phyloP scores from a whole-genome alignment of 2,329 filamentous ascomycete species.

The Aspergillus ibericus region DNA sequence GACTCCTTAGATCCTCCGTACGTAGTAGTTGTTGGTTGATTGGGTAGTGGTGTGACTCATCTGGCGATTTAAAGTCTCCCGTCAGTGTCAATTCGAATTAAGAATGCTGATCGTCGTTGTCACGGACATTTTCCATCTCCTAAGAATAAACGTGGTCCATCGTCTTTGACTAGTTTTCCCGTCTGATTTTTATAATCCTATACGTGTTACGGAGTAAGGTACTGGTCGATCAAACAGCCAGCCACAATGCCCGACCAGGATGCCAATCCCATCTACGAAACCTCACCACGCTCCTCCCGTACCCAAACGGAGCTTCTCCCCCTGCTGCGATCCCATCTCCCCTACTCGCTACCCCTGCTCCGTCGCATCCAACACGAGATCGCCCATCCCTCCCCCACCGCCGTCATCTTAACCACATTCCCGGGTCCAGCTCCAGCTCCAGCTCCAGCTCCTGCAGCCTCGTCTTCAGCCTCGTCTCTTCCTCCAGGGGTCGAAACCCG shows the following conservation, averaged over 20 bases:
- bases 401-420: conserved; percentile 36
- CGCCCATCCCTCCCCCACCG: conserved; percentile 33
- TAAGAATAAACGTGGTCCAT: not conserved
- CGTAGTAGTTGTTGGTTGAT: too few species aligned
- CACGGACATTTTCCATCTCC: not conserved
- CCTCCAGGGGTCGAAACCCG: not conserved
- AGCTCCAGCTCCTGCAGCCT: not conserved
- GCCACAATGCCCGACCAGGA: not conserved
- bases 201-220: too few species aligned
- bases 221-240: not conserved
- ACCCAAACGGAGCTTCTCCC: conserved; percentile 21
- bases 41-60: not conserved
- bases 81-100: not conserved
- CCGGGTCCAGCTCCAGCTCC: conserved; percentile 11
- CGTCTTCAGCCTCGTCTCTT: not conserved
- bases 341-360: conserved; percentile 38
- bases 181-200: too few species aligned
- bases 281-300: not conserved
- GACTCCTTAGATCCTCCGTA: too few species aligned
- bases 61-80: not conserved
- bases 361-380: conserved; percentile 42
- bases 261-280: not conserved
- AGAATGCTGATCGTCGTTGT: not conserved
- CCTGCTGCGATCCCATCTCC: conserved; percentile 36
- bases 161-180: not conserved